A percentile compares a stretch with the other conserved stretches of the same genome.
phyloP scores from a whole-genome alignment of 148 eudicot species.

The Rhododendron vialii region DNA sequence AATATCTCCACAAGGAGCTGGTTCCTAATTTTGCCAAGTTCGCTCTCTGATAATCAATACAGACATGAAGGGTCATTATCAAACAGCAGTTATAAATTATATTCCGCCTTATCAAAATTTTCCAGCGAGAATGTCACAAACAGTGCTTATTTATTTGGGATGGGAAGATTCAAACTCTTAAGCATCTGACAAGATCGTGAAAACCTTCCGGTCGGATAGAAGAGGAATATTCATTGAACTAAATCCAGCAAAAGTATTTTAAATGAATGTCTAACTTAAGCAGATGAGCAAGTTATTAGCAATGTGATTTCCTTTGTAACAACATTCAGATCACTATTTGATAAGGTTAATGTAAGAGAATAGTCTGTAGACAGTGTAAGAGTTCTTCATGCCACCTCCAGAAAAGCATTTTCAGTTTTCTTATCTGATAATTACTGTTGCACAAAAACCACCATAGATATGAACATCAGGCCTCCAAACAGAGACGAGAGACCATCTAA shows the following conservation, averaged over 20 bases:
- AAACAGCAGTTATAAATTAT: background rate
- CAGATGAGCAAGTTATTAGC: background rate
- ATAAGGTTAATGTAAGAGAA: background rate
- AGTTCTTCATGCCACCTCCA: background rate
- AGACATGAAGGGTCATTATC: background rate
- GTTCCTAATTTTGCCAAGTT: slow-evolving; percentile 76
- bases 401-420: background rate
- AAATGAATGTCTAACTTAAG: background rate
- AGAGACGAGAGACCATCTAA: background rate
- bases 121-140: background rate
- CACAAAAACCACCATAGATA: background rate
- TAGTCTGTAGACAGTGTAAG: background rate
- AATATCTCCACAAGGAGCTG: slow-evolving; percentile 83
- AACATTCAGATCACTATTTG: background rate
- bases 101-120: background rate
- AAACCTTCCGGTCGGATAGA: background rate
- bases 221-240: background rate
- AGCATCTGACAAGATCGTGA: background rate
- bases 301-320: background rate
- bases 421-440: background rate
- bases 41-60: slow-evolving; percentile 44
- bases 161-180: background rate
- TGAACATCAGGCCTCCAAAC: background rate
- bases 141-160: background rate
- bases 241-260: background rate